Conservation (phyloP, 345 rosid species). For the Sonneratia alba region DNA sequence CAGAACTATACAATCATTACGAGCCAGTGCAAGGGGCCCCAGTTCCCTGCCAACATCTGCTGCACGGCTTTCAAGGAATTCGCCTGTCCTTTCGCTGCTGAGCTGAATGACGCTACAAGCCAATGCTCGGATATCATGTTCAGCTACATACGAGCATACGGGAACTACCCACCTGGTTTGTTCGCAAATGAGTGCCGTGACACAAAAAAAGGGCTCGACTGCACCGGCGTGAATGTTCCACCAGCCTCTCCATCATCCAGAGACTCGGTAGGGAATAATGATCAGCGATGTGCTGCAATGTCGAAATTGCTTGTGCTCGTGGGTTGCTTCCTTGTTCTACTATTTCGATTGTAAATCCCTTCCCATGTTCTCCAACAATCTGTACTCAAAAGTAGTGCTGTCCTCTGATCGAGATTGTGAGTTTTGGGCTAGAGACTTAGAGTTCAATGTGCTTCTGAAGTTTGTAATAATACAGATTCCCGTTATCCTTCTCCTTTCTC, state of each 20-base stretch:
- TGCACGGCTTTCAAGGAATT: slow-evolving; percentile 6
- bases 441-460: no score
- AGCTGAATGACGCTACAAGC: not conserved
- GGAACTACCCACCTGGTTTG: not conserved
- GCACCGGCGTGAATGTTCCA: not conserved
- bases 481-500: no score
- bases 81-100: not conserved
- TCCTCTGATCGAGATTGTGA: not conserved
- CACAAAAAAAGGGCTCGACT: not conserved
- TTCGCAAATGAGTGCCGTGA: not conserved
- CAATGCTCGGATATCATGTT: not conserved
- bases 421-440: not conserved
- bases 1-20: slow-evolving; percentile 8
- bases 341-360: not conserved
- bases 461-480: no score
- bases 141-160: not conserved
- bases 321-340: not conserved
- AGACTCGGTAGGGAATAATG: not conserved
- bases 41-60: slow-evolving; percentile 5
- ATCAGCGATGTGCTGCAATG: not conserved
- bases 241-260: not conserved
- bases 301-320: not conserved
- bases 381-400: not conserved
- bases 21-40: slow-evolving; percentile 7
- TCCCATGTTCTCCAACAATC: not conserved